phyloP scores from a whole-genome alignment of 148 eudicot genomes.

The Persicaria maculosa region DNA sequence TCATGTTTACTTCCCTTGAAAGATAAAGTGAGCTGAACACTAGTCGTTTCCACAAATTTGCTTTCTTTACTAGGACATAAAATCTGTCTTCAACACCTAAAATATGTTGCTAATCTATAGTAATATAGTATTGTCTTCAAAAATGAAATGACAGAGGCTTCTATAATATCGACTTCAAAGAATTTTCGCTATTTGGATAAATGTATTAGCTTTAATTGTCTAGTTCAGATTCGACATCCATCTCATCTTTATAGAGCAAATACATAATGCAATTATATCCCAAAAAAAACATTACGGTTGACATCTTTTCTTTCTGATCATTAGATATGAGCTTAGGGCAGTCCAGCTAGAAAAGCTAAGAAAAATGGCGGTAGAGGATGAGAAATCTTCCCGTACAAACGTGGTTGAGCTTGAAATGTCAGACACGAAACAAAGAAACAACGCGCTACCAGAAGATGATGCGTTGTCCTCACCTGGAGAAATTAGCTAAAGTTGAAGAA shows the following conservation, averaged over 20 bases:
- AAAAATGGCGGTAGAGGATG: conserved; percentile 33
- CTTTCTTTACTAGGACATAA: background rate
- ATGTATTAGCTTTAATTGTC: background rate
- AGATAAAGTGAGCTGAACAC: background rate
- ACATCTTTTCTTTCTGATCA: conserved; percentile 8
- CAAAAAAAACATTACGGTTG: background rate
- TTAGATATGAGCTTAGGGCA: conserved; percentile 73
- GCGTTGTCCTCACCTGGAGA: background rate
- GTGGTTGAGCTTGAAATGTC: conserved; percentile 86
- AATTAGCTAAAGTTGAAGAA: background rate
- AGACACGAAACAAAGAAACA: conserved; percentile 40
- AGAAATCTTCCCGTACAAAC: conserved; percentile 26
- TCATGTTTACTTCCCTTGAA: background rate
- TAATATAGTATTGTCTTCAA: background rate
- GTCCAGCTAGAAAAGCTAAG: conserved; percentile 53
- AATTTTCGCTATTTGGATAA: background rate
- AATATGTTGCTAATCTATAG: background rate
- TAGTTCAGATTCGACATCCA: background rate
- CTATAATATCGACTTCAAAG: background rate
- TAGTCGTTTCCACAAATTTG: background rate
- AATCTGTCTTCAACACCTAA: background rate
- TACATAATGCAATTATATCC: background rate
- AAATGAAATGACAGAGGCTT: background rate
- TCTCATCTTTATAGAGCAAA: background rate
- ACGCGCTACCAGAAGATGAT: conserved; percentile 2